Conservation (phyloP, 164 flowering plant genomes). For the Tinospora cordifolia region DNA sequence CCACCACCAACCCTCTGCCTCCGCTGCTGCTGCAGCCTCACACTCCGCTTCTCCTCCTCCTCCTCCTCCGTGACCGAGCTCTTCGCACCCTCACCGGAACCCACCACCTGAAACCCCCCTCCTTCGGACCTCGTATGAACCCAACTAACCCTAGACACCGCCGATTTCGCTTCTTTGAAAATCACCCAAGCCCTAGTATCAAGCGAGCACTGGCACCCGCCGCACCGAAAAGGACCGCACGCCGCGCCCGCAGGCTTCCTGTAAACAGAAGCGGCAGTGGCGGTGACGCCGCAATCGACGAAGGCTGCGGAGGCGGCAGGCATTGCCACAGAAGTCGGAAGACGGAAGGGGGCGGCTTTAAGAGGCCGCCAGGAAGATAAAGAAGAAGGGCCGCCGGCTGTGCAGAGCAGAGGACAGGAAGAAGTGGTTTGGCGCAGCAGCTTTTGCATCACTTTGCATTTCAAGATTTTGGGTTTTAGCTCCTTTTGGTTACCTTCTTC, state of each 20-base stretch:
- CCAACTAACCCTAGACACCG: conserved; percentile 29
- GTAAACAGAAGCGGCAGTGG: conserved; percentile 10
- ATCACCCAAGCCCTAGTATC: conserved; percentile 35
- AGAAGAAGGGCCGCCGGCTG: conserved; percentile 11
- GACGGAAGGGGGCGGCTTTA: not conserved
- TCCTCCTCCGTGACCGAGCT: conserved; percentile 8
- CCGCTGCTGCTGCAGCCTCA: conserved; percentile 26
- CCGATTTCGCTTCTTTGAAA: conserved; percentile 17
- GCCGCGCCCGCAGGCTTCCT: not conserved
- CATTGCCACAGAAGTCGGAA: conserved; percentile 12
- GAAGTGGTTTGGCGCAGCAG: conserved; percentile 46
- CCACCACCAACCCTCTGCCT: conserved; percentile 28
- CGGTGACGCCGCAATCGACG: not conserved
- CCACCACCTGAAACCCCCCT: conserved; percentile 19
- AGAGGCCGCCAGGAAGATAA: conserved; percentile 2
- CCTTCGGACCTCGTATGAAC: conserved; percentile 25
- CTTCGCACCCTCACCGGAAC: conserved; percentile 15
- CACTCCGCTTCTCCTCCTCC: conserved; percentile 1
- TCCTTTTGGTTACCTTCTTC: conserved; percentile 1
- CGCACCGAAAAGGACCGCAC: conserved; percentile 4
- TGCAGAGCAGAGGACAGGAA: conserved; percentile 21
- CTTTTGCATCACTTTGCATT: conserved; percentile 61
- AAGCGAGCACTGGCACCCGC: conserved; percentile 22
- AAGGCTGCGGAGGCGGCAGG: conserved; percentile 22
- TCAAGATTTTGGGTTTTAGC: conserved; percentile 4